Conservation (phyloP, 495 filamentous ascomycete genomes). For the Cryomyces minteri region DNA sequence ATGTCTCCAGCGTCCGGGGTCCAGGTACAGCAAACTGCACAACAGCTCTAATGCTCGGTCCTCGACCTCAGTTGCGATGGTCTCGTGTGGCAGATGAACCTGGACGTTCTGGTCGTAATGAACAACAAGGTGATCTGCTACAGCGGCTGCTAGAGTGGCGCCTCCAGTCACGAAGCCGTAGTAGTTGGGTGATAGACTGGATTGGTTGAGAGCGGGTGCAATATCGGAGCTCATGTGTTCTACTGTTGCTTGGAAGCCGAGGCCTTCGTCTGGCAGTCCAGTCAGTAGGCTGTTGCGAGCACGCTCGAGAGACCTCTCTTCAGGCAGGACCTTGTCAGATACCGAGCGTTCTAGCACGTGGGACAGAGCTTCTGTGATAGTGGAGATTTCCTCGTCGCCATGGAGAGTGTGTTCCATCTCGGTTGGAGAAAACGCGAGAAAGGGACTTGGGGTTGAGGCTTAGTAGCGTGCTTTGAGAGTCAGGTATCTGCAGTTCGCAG, state of each 20-base stretch:
- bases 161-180: conserved; percentile 85
- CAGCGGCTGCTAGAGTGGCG: conserved; percentile 55
- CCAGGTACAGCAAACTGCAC: conserved; percentile 42
- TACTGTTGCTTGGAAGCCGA: conserved; percentile 26
- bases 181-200: conserved; percentile 47
- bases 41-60: conserved; percentile 49
- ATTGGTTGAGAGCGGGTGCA: conserved; percentile 44
- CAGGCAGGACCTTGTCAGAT: too few relatives aligned
- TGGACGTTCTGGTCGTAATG: conserved; percentile 69
- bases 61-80: conserved; percentile 58
- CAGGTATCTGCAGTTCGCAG: too few relatives aligned
- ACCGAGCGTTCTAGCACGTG: too few relatives aligned
- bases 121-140: conserved; percentile 70
- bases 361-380: too few relatives aligned
- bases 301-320: neutral
- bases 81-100: conserved; percentile 64
- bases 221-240: conserved; percentile 39
- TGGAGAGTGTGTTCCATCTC: too few relatives aligned
- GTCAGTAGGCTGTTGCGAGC: conserved; percentile 9
- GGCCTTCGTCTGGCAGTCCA: conserved; percentile 23
- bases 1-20: conserved; percentile 30
- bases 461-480: too few relatives aligned
- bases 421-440: too few relatives aligned
- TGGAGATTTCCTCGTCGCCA: too few relatives aligned
- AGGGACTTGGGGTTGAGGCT: too few relatives aligned